These are phyloP conservation scores for Bolboschoenoplectus hybrid DNA, from an alignment of 202 grass and related monocot genomes.

Conservation along the genomic window DNA sequence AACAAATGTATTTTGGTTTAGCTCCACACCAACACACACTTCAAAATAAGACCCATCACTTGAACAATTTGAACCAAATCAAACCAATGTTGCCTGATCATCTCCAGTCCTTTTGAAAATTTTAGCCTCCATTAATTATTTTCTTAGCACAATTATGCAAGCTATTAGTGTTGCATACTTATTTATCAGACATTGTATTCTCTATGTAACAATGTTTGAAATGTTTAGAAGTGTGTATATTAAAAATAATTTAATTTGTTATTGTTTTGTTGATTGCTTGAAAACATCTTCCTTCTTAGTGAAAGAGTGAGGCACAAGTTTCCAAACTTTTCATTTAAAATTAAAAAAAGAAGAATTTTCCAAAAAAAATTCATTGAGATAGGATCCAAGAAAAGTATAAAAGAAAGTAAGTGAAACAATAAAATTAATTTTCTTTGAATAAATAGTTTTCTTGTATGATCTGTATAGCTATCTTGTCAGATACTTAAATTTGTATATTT, in stretches of 20 bases:
- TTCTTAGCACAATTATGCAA: neutral
- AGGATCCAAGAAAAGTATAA: too few relatives aligned
- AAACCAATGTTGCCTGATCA: neutral
- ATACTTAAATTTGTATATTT: too few relatives aligned
- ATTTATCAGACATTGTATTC: neutral
- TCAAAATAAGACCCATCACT: constrained; percentile 30
- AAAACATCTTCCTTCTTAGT: neutral
- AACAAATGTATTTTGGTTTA: neutral
- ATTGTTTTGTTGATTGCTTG: neutral
- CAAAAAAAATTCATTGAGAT: too few relatives aligned
- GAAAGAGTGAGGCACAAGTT: neutral
- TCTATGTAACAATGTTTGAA: neutral
- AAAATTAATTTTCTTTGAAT: too few relatives aligned
- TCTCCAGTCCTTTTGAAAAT: neutral
- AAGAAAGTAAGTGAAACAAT: too few relatives aligned
- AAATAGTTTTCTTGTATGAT: too few relatives aligned
- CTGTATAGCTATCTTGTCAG: too few relatives aligned
- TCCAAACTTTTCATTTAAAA: neutral
- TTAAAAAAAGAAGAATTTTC: too few relatives aligned
- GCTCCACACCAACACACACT: neutral
- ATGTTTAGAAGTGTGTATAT: neutral
- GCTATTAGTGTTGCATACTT: neutral
- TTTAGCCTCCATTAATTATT: neutral
- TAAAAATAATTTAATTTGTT: neutral
- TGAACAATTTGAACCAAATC: constrained; percentile 11